phyloP scores from a whole-genome alignment of 352 stramenopile genomes.

The Pythium periplocum region DNA sequence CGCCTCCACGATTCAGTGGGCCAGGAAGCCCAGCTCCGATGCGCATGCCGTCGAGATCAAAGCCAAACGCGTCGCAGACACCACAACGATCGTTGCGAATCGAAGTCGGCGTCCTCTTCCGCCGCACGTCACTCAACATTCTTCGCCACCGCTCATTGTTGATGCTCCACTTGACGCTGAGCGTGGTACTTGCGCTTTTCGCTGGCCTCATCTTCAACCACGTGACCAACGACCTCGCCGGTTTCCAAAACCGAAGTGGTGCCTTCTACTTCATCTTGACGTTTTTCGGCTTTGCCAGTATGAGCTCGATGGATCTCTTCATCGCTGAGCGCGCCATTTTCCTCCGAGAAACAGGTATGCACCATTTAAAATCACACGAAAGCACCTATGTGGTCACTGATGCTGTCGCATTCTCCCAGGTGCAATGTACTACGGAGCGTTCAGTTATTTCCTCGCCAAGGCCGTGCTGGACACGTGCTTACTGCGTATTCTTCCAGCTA shows the following conservation, averaged over 20 bases:
- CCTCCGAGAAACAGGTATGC: constrained; percentile 52
- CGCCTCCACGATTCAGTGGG: constrained; percentile 18
- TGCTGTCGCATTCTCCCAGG: constrained; percentile 14
- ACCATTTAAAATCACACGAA: no score
- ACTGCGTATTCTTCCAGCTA: constrained; percentile 64
- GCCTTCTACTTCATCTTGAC: constrained; percentile 85
- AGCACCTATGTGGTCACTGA: no score
- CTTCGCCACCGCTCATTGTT: constrained; percentile 69
- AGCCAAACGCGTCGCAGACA: not conserved
- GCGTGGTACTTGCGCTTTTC: constrained; percentile 52
- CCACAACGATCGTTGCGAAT: constrained; percentile 40
- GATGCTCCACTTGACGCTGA: constrained; percentile 55
- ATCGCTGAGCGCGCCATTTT: constrained; percentile 74
- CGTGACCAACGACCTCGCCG: constrained; percentile 75
- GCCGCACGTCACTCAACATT: constrained; percentile 63
- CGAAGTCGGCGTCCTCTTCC: constrained; percentile 67
- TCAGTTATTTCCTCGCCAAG: constrained; percentile 81
- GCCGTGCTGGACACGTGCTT: constrained; percentile 65
- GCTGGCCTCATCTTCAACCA: constrained; percentile 76
- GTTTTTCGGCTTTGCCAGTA: constrained; percentile 80
- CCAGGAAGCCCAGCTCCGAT: no score
- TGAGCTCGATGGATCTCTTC: constrained; percentile 85
- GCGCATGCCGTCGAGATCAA: not conserved
- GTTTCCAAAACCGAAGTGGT: constrained; percentile 81
- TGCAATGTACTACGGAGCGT: constrained; percentile 72